A percentile compares a stretch with the other conserved stretches of the same genome.
These are phyloP conservation scores for Talaromyces sp. DNA, from an alignment of 2,329 filamentous ascomycete genomes.

Conservation along the genomic window DNA sequence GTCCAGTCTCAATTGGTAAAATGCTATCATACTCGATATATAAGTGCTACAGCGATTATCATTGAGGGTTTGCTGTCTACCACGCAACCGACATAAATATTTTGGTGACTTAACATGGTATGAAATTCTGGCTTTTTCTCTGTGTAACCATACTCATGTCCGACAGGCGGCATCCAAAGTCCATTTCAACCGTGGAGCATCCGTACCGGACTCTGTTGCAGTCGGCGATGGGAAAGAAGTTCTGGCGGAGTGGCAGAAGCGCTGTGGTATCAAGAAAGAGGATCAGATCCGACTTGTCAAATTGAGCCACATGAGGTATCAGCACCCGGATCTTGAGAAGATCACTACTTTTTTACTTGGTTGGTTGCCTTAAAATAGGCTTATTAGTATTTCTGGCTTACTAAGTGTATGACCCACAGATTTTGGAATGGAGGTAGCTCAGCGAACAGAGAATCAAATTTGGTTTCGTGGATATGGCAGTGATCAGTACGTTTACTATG, in stretches of 20 bases:
- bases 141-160: not conserved
- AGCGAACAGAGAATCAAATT: slow-evolving; percentile 24
- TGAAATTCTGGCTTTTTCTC: not conserved
- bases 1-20: not conserved
- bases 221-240: slow-evolving; percentile 19
- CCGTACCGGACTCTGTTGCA: slow-evolving; percentile 18
- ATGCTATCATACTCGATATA: not conserved
- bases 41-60: not conserved
- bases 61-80: not conserved
- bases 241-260: slow-evolving; percentile 20
- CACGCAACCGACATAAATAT: not conserved
- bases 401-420: slow-evolving; percentile 14
- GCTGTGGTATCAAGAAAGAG: slow-evolving; percentile 37
- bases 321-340: slow-evolving; percentile 49
- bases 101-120: not conserved
- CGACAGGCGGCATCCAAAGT: not conserved
- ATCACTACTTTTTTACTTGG: slow-evolving; percentile 34
- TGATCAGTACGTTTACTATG: slow-evolving; percentile 25
- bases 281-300: slow-evolving; percentile 48
- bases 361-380: not conserved
- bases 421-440: slow-evolving; percentile 37
- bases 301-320: slow-evolving; percentile 53
- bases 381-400: not conserved
- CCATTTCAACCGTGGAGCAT: not conserved
- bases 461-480: slow-evolving; percentile 24